Conservation (phyloP, 1,284 basidiomycete genomes). For the Cryptococcus maquisensis region DNA sequence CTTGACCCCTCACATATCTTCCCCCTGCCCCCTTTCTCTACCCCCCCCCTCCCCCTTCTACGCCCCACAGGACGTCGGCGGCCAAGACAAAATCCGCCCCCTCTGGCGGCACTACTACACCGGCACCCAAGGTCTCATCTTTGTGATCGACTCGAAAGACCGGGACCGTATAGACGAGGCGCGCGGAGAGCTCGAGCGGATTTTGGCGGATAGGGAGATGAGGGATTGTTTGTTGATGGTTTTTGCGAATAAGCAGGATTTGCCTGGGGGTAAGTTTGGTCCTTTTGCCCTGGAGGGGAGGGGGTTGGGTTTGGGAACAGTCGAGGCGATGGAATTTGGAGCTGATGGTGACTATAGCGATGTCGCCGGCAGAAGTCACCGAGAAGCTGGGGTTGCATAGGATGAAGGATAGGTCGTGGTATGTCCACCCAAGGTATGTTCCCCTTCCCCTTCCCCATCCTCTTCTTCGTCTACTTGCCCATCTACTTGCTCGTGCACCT, state of each 20-base stretch:
- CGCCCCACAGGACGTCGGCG: slow-evolving; percentile 76
- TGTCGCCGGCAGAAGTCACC: slow-evolving; percentile 98
- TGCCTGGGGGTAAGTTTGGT: slow-evolving; percentile 74
- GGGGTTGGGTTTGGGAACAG: neutral
- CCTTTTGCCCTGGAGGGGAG: neutral
- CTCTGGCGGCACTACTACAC: slow-evolving; percentile 96
- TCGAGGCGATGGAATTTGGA: no score
- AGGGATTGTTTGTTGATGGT: slow-evolving; percentile 93
- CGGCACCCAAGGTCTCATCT: slow-evolving; percentile 60
- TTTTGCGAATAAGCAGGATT: slow-evolving; percentile 99
- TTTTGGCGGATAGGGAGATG: slow-evolving; percentile 97
- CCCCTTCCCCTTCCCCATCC: neutral
- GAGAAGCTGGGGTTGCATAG: slow-evolving; percentile 92
- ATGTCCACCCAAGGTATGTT: slow-evolving; percentile 89
- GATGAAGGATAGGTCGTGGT: slow-evolving; percentile 98
- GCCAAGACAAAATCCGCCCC: slow-evolving; percentile 97
- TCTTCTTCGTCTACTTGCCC: neutral
- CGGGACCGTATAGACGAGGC: slow-evolving; percentile 95
- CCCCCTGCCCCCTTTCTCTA: neutral
- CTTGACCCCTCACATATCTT: neutral
- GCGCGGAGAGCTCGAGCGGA: slow-evolving; percentile 90
- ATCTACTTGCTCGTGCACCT: no score
- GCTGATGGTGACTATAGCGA: slow-evolving; percentile 57
- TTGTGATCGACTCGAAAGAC: slow-evolving; percentile 70
- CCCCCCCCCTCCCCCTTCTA: neutral